Base-by-base conservation (phyloP, 768 basidiomycete species). In the Agrocybe praecox region DNA sequence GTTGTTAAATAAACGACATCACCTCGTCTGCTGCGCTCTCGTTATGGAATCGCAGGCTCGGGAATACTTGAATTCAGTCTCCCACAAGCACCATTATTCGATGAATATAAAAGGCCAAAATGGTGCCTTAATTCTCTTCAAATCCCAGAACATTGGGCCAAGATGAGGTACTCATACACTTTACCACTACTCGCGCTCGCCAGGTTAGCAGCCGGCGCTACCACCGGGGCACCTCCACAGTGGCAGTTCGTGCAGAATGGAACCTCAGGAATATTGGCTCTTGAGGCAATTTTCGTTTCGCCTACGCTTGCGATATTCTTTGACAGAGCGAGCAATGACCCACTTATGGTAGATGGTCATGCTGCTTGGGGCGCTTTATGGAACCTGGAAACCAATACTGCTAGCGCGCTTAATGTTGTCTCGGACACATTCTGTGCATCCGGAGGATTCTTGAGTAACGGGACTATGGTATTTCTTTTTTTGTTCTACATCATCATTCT, bases 331-430 rank as follows among this genome's bases (percentile, higher is more conserved):
- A 67, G 58, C 10, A 68, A 79, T 55, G 79, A 81, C 44, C 74
- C 77, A 14, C 63, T 80, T 1, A 69, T 62, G 18, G 66, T 80
- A 52, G 69, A 77, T 49, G 74, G 73, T 1, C 77, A 79, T 56
- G 65, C 75, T 17, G 79, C 79, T 8, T 80, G 79, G 80, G 76
- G 74, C 24, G 77, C 75, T 7, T 65, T 80, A 15, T 74, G 77
- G 62, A 70, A 80, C 53, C 60, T 80, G 11, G 66, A 72, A 57
- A 78, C 77, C 1, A 74, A 76, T 40, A 71, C 66, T 4, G 69
- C 72, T 1, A 70, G 72, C 14, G 65, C 76, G 10, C 56, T 77
- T 9, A 63, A 70, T 44, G 61, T 75, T n/a, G 50, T 70, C 9
- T 70, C 73, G n/a, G 72, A 80, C 55, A 70, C 69, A n/a, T 80